Conservation (phyloP, 2,329 filamentous ascomycete genomes). For the Diaporthe velutina region DNA sequence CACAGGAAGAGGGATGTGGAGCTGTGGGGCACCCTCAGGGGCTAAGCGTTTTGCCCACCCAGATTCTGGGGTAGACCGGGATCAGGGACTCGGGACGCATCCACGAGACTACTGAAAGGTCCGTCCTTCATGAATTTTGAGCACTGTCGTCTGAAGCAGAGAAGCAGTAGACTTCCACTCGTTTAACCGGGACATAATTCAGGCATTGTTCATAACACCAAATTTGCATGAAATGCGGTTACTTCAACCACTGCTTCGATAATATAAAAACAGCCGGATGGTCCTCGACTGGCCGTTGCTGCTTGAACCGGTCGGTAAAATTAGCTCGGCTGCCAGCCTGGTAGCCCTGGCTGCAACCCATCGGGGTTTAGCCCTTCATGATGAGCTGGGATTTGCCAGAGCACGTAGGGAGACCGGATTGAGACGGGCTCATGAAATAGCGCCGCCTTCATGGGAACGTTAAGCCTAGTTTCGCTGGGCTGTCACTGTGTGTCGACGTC, state of each 20-base stretch:
- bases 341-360: not conserved
- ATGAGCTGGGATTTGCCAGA: not conserved
- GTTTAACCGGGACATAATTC: not conserved
- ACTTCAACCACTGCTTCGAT: not conserved
- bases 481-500: not conserved
- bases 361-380: not conserved
- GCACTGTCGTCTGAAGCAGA: not conserved
- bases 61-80: constrained; percentile 23
- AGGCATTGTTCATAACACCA: not conserved
- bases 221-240: too few relatives aligned
- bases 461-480: not conserved
- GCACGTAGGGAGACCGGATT: not conserved
- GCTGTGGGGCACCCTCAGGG: constrained; percentile 25
- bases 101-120: not conserved
- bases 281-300: not conserved
- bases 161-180: not conserved
- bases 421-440: constrained; percentile 13
- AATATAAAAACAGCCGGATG: constrained; percentile 13
- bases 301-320: not conserved
- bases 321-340: constrained; percentile 10
- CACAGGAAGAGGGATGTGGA: constrained; percentile 15
- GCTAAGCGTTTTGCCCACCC: not conserved
- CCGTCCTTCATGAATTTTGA: not conserved
- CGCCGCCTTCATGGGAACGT: not conserved
- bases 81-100: constrained; percentile 10